Evolutionary conservation across 306 rosid genomes (phyloP).

Genomic region (Echinosophora koreensis): DNA sequence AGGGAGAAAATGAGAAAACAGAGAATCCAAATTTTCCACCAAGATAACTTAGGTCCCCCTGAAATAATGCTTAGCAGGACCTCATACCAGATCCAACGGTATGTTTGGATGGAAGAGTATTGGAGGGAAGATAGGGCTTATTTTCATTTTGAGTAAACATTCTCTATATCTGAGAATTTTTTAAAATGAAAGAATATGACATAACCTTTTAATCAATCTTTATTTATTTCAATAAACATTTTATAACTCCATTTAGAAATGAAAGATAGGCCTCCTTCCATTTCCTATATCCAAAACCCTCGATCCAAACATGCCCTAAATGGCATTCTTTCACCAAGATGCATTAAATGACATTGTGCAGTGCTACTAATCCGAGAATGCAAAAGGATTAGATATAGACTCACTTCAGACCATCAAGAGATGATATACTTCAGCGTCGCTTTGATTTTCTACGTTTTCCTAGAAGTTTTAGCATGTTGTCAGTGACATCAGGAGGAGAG

Average conservation of each 20-base stretch:
- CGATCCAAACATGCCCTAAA: not conserved
- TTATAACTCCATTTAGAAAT: too few relatives aligned
- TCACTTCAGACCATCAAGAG: conserved; percentile 29
- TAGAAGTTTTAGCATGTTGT: conserved; percentile 95
- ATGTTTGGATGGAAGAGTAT: too few relatives aligned
- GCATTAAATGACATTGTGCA: conserved; percentile 2
- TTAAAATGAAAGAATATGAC: too few relatives aligned
- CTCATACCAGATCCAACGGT: not conserved
- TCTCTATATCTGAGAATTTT: too few relatives aligned
- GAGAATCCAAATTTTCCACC: conserved; percentile 14
- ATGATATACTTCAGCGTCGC: conserved; percentile 49
- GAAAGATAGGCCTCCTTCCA: too few relatives aligned
- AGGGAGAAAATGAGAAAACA: conserved; percentile 9
- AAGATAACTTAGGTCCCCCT: conserved; percentile 14
- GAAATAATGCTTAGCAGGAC: not conserved
- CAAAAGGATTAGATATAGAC: conserved; percentile 28
- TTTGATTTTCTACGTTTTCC: conserved; percentile 84
- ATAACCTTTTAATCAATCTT: too few relatives aligned
- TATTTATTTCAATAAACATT: too few relatives aligned
- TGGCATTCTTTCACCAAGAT: conserved; percentile 19
- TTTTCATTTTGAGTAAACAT: too few relatives aligned
- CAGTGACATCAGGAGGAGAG: conserved; percentile 81
- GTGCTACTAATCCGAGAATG: conserved; percentile 13
- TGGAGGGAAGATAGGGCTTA: too few relatives aligned
- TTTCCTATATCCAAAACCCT: too few relatives aligned